These are phyloP conservation scores for Pyrus bretschneideri DNA, from an alignment of 306 rosid species.

Conservation along the genomic window DNA sequence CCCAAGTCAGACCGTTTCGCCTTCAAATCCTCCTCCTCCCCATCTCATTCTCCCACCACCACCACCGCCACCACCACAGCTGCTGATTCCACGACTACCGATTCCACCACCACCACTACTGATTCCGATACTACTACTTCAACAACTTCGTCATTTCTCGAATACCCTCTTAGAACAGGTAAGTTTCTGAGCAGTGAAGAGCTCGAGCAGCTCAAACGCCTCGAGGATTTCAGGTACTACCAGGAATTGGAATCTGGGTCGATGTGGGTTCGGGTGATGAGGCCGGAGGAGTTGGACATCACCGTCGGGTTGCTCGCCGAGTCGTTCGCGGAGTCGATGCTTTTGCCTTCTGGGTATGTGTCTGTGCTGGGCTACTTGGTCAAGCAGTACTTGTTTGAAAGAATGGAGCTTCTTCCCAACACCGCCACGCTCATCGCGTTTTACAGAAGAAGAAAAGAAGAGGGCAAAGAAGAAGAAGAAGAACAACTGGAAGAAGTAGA, in stretches of 20 bases:
- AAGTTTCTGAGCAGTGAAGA: constrained; percentile 59
- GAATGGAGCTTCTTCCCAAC: constrained; percentile 60
- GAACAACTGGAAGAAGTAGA: constrained; percentile 17
- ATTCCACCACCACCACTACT: not conserved
- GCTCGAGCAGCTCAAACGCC: constrained; percentile 43
- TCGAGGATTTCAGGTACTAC: constrained; percentile 42
- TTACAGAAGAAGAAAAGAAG: constrained; percentile 30
- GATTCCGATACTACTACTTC: not conserved
- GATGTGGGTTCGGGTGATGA: constrained; percentile 70
- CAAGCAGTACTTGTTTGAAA: constrained; percentile 65
- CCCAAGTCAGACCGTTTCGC: constrained; percentile 7
- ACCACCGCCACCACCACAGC: not conserved
- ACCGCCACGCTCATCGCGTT: constrained; percentile 71
- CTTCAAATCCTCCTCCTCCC: constrained; percentile 44
- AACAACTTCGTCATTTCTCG: constrained; percentile 18
- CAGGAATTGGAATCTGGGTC: constrained; percentile 61
- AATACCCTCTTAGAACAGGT: constrained; percentile 49
- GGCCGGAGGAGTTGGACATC: constrained; percentile 44
- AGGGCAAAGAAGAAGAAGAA: constrained; percentile 21
- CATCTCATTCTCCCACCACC: constrained; percentile 9
- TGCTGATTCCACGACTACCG: not conserved
- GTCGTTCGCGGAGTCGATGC: constrained; percentile 75
- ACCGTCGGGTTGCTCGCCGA: constrained; percentile 63
- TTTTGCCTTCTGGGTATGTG: constrained; percentile 50
- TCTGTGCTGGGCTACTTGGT: constrained; percentile 51